Evolutionary conservation across 2,329 filamentous ascomycete genomes (phyloP).

Genomic region (Aspergillus pseudoterreus): DNA sequence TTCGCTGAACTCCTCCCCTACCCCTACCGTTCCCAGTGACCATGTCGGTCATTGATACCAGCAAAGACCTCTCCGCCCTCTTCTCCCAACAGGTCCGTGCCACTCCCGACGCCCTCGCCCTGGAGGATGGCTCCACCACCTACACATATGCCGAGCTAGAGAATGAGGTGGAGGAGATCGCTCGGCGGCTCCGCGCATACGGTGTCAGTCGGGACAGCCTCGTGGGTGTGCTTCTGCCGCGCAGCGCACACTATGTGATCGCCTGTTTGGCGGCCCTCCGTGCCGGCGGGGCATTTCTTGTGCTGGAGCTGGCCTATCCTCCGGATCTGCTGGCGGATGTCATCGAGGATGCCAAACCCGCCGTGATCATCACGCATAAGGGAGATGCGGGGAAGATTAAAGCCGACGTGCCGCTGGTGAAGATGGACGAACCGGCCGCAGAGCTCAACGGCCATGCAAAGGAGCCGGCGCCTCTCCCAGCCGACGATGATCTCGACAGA

Average conservation of each 20-base stretch:
- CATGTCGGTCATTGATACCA: slow-evolving; percentile 67
- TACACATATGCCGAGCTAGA: slow-evolving; percentile 74
- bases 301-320: slow-evolving; percentile 76
- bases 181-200: slow-evolving; percentile 60
- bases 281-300: slow-evolving; percentile 75
- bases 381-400: slow-evolving; percentile 65
- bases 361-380: slow-evolving; percentile 65
- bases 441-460: slow-evolving; percentile 40
- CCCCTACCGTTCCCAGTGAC: slow-evolving; percentile 1
- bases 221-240: slow-evolving; percentile 71
- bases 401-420: slow-evolving; percentile 57
- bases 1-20: not conserved
- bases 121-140: slow-evolving; percentile 65
- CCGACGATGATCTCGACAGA: slow-evolving; percentile 66
- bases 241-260: slow-evolving; percentile 75
- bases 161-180: slow-evolving; percentile 61
- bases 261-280: slow-evolving; percentile 73
- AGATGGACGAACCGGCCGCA: slow-evolving; percentile 52
- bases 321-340: slow-evolving; percentile 70
- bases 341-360: slow-evolving; percentile 69
- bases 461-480: slow-evolving; percentile 50
- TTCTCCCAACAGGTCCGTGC: slow-evolving; percentile 65
- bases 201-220: slow-evolving; percentile 70
- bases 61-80: slow-evolving; percentile 68
- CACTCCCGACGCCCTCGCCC: slow-evolving; percentile 65